Base-by-base conservation (phyloP, 306 rosid genomes). In the Notholithocarpus densiflorus region DNA sequence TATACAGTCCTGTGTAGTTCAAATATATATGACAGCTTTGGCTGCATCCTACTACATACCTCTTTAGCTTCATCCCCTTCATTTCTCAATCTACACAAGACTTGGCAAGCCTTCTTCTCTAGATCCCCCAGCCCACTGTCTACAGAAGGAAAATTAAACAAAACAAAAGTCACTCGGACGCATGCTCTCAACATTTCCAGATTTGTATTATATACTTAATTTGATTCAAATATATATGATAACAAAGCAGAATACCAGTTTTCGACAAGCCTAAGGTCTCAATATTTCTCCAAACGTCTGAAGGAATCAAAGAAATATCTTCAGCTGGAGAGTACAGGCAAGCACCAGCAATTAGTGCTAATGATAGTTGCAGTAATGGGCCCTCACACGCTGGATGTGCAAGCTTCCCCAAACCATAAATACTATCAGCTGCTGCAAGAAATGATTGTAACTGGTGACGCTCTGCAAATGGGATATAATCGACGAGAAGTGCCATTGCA, bases 231-330 rank as follows among this genome's bases (percentile, higher is more conserved):
- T 56, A 40, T 12, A 40, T 40, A 59, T 40, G 45, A 34, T 73
- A 83, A 71, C 55, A 40, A 82, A 61, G 71, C 61, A 57, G 18
- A 34, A 48, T 90, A 94, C 97, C 96, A 82, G 81, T 84, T 81
- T 89, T 90, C 48, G 84, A 88, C 61, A 84, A 85, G 14, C 89
- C 96, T 59, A 94, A 75, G 48, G 80, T 79, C 82, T 92, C 97
- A 86, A 94, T 79, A 76, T 81, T 82, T 86, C 78, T 86, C 98
- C 98, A 94, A 53, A 92, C 88, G 77, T 74, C 84, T 79, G 84
- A 84, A 80, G 98, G 96, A 81, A 94, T 94, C 83, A 94, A 85
- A 77, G 89, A 87, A 77, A 92, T 82, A 83, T 94, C 98, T 83
- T 90, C 98, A 37, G 89, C 76, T 32, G 96, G 81, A 79, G 93